These are phyloP conservation scores for Neurospora pannonica DNA, from an alignment of 495 filamentous ascomycete genomes.

Conservation along the genomic window DNA sequence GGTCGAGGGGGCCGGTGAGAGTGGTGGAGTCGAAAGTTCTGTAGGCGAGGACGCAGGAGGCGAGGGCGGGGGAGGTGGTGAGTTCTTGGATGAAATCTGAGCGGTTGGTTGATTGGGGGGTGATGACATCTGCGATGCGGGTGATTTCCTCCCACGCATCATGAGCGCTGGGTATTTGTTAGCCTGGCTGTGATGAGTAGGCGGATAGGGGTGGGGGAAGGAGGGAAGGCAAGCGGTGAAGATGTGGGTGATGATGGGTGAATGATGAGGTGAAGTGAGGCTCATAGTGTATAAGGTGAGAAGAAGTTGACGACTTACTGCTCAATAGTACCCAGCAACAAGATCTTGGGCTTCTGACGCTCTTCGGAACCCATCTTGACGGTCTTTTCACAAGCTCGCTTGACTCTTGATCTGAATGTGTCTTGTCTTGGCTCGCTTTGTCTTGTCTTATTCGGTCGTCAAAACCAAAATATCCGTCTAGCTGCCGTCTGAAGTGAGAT, in stretches of 20 bases:
- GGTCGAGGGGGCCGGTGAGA: constrained; percentile 61
- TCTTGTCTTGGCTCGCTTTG: neutral
- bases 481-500: neutral
- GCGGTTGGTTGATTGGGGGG: neutral
- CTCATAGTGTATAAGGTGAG: neutral
- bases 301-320: constrained; percentile 14
- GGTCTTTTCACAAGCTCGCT: neutral
- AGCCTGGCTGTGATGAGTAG: no score
- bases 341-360: constrained; percentile 15
- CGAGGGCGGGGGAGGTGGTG: constrained; percentile 53
- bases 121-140: neutral
- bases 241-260: neutral
- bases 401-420: neutral
- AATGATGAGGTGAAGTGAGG: neutral
- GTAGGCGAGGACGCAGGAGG: constrained; percentile 60
- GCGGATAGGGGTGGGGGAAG: no score
- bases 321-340: constrained; percentile 23
- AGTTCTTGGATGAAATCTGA: constrained; percentile 62
- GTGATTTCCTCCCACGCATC: no score
- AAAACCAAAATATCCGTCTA: neutral
- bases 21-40: constrained; percentile 61
- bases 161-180: no score
- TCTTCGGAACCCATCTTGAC: neutral
- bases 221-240: neutral
- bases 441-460: neutral